These are phyloP conservation scores for Phytopythium delawarense DNA, from an alignment of 352 stramenopile genomes.

Conservation along the genomic window DNA sequence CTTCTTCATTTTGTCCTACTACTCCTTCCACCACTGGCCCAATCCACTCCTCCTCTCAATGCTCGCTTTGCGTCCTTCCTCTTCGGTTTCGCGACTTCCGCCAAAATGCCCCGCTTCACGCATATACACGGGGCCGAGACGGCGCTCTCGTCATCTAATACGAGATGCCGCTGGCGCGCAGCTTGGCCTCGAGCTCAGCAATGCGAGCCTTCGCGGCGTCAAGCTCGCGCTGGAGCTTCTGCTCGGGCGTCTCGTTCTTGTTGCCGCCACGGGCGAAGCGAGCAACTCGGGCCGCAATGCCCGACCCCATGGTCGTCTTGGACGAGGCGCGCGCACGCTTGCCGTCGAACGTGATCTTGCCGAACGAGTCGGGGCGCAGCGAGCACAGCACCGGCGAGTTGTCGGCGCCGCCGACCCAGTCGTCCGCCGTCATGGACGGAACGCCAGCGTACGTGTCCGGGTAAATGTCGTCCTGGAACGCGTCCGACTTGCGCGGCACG, in stretches of 20 bases:
- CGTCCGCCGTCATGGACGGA: conserved; percentile 93
- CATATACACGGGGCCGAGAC: not conserved
- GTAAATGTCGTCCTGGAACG: conserved; percentile 99
- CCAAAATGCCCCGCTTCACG: not conserved
- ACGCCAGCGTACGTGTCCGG: conserved; percentile 94
- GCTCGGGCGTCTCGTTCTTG: conserved; percentile 33
- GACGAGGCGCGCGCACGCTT: conserved; percentile 60
- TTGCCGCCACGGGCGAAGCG: conserved; percentile 41
- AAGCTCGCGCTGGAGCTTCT: conserved; percentile 72
- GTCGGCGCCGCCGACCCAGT: conserved; percentile 94
- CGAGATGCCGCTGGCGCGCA: conserved; percentile 73
- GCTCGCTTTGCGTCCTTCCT: not conserved
- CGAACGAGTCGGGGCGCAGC: conserved; percentile 88
- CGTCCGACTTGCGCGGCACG: conserved; percentile 98
- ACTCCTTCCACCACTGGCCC: not conserved
- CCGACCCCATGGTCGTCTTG: conserved; percentile 33
- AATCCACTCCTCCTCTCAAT: not conserved
- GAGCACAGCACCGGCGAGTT: conserved; percentile 92
- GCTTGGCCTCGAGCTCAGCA: conserved; percentile 77
- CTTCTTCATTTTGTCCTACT: conserved; percentile 3
- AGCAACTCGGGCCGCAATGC: conserved; percentile 39
- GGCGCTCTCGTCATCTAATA: conserved; percentile 38
- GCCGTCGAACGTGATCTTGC: conserved; percentile 84
- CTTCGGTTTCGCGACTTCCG: not conserved
- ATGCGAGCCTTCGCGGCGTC: conserved; percentile 82